phyloP scores from a whole-genome alignment of 2,329 filamentous ascomycete species.

The Incumbomyces delicatus region DNA sequence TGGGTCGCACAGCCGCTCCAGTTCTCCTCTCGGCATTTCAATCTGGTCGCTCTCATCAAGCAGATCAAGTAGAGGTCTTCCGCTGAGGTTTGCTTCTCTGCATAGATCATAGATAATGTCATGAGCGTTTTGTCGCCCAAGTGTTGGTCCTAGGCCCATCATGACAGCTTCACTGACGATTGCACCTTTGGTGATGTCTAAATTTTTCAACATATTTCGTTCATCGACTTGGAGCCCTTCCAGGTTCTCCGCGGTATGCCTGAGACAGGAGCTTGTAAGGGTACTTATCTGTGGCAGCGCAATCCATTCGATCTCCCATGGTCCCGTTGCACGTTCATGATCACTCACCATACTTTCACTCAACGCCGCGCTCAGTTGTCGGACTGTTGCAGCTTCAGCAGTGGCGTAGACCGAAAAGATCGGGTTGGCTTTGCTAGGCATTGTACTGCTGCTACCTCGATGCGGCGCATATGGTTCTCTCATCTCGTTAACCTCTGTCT shows the following conservation, averaged over 20 bases:
- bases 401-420: slow-evolving; percentile 49
- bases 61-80: slow-evolving; percentile 37
- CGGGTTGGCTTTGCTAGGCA: slow-evolving; percentile 52
- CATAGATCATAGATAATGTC: slow-evolving; percentile 49
- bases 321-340: slow-evolving; percentile 48
- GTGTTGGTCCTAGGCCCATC: slow-evolving; percentile 45
- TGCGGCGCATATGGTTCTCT: slow-evolving; percentile 48
- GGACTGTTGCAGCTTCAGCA: slow-evolving; percentile 44
- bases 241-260: slow-evolving; percentile 46
- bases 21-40: slow-evolving; percentile 37
- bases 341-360: slow-evolving; percentile 50
- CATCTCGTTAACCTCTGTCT: slow-evolving; percentile 46
- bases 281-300: slow-evolving; percentile 47
- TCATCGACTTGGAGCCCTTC: slow-evolving; percentile 43
- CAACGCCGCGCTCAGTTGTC: slow-evolving; percentile 43
- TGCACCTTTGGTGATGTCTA: slow-evolving; percentile 43
- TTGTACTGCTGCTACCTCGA: slow-evolving; percentile 45
- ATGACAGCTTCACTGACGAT: slow-evolving; percentile 51
- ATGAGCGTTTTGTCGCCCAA: slow-evolving; percentile 47
- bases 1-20: slow-evolving; percentile 48
- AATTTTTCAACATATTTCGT: slow-evolving; percentile 41
- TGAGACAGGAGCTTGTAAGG: slow-evolving; percentile 42
- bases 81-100: slow-evolving; percentile 36
- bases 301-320: slow-evolving; percentile 52
- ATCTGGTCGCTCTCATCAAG: slow-evolving; percentile 34